Evolutionary conservation across 2,329 filamentous ascomycete species (phyloP), one percentile per base, ranked within the genome.

Genomic region (Colletotrichum ledebouriae): DNA sequence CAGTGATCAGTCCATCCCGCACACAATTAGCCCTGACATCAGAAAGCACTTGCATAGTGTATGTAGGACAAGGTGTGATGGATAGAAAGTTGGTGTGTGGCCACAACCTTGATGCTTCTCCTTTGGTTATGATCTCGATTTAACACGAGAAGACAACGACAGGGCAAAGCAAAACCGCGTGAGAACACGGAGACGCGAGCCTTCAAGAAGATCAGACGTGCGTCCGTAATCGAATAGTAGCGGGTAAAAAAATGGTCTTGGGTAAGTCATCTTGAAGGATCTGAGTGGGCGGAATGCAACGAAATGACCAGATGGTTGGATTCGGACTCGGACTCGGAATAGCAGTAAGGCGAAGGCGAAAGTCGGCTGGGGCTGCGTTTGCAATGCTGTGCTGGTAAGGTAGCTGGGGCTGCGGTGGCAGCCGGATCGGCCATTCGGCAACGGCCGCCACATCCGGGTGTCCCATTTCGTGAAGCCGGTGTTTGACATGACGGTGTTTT

Each of bases 341-440:
- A 33, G 49, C n/a, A 25, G 49, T 42, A 17, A 17, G 17, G 17
- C 17, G 22, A 22, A 22, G 22, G 39, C 62, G 58, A 53, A 47
- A 29, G 33, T 12, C 47, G 53, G 55, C 42, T 37, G 60, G 37
- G 55, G 62, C 34, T 66, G 47, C 22, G 22, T 50, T 22, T 20
- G 47, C 29, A 25, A 25, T 20, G 47, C 47, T 50, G 29, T 50
- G 20, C n/a, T 50, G 46, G 6, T 49, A 25, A 25, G 47, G 13
- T 20, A 25, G 47, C 47, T 34, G 29, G 25, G 25, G 33, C 33
- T 34, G 29, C 33, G 25, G 49, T 52, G 64, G 59, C 59, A 57
- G 59, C 59, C 64, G 59, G 59, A 67, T 67, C 64, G 64, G 44
- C 64, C 50, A 61, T 63, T 62, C 59, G 63, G 50, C 63, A 62